These are phyloP conservation scores for Samsoniella hepiali DNA, from an alignment of 2,329 filamentous ascomycete genomes.

Conservation along the genomic window DNA sequence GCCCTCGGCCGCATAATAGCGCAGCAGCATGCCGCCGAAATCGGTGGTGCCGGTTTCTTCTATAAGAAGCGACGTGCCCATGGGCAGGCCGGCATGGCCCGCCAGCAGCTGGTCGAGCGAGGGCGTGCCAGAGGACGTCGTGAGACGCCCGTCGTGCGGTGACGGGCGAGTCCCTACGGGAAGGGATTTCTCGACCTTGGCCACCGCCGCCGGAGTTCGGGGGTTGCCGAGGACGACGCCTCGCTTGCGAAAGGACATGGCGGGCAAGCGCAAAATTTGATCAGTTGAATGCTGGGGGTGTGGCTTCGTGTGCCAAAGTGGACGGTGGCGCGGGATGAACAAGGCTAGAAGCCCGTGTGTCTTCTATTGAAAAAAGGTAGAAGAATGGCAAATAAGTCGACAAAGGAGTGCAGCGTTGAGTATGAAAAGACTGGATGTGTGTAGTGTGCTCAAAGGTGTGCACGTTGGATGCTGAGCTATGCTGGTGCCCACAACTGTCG, in stretches of 20 bases:
- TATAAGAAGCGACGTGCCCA: conserved; percentile 77
- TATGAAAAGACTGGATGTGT: neutral
- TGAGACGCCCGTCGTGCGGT: conserved; percentile 79
- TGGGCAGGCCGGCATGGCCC: conserved; percentile 77
- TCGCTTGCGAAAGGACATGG: conserved; percentile 58
- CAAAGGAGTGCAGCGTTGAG: neutral
- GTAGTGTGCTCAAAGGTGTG: neutral
- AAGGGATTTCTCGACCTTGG: conserved; percentile 36
- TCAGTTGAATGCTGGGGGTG: neutral
- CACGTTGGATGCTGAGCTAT: neutral
- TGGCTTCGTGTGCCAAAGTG: neutral
- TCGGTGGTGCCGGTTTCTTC: conserved; percentile 93
- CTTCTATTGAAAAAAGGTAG: neutral
- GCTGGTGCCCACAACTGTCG: neutral
- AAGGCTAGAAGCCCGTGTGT: neutral
- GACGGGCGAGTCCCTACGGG: conserved; percentile 69
- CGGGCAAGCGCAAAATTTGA: conserved; percentile 9
- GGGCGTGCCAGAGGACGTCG: conserved; percentile 85
- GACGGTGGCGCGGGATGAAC: neutral
- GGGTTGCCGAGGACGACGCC: conserved; percentile 48
- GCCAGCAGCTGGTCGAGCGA: conserved; percentile 83
- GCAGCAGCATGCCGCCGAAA: conserved; percentile 77
- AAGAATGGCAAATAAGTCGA: neutral
- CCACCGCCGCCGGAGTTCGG: conserved; percentile 22
- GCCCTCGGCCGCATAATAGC: conserved; percentile 91